A percentile compares a stretch with the other conserved stretches of the same genome.
phyloP scores from a whole-genome alignment of 78 protist genomes.

The Isochrysis galbana region DNA sequence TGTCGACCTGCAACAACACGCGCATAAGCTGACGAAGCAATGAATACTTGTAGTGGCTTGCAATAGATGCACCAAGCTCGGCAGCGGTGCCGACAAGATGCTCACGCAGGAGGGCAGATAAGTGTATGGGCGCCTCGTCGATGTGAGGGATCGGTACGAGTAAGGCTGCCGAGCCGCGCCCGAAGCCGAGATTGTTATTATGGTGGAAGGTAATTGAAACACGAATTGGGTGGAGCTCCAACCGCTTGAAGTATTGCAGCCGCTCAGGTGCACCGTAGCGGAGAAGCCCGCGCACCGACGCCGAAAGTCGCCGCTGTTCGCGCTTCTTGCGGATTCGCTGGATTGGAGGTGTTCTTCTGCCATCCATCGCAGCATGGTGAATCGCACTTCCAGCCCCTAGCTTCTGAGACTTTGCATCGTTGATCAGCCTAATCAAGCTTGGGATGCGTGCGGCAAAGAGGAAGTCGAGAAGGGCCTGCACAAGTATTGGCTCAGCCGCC shows the following conservation, averaged over 20 bases:
- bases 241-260: neutral
- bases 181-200: neutral
- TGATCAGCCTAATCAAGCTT: neutral
- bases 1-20: neutral
- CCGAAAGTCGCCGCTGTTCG: neutral
- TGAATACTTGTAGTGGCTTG: neutral
- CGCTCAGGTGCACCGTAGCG: neutral
- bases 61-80: neutral
- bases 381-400: neutral
- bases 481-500: neutral
- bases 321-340: neutral
- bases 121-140: neutral
- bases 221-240: neutral
- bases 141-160: neutral
- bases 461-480: slow-evolving; percentile 14
- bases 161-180: neutral
- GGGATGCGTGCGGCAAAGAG: neutral
- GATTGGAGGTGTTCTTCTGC: neutral
- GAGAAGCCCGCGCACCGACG: neutral
- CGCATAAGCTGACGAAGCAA: neutral
- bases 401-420: neutral
- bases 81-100: neutral
- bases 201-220: neutral
- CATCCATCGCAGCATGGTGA: neutral
- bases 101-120: neutral